These are phyloP conservation scores for Fusarium domesticum DNA, from an alignment of 2,329 filamentous ascomycete genomes.

Conservation along the genomic window DNA sequence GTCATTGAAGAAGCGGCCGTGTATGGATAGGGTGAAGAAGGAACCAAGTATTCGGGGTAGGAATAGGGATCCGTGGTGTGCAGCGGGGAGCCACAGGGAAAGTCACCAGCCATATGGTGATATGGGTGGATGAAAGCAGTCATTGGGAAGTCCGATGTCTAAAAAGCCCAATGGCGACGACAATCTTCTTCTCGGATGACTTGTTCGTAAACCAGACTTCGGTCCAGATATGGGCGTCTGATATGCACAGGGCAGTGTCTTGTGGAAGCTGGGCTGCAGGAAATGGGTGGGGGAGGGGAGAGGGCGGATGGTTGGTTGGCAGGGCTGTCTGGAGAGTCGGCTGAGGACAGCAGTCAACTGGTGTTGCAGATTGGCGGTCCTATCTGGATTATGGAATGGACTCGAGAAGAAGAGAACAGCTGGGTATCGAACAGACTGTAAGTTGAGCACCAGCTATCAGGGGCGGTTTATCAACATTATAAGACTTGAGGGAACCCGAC, in stretches of 20 bases:
- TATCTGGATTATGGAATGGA: no score
- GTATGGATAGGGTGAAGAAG: conserved; percentile 21
- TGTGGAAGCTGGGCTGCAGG: background rate
- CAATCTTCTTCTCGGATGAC: conserved; percentile 2
- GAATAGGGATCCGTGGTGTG: background rate
- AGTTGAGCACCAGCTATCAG: background rate
- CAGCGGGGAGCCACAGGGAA: background rate
- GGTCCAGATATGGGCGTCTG: background rate
- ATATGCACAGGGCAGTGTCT: background rate
- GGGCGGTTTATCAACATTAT: background rate
- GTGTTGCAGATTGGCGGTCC: no score
- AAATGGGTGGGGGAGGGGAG: background rate
- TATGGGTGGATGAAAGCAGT: conserved; percentile 21
- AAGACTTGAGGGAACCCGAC: background rate
- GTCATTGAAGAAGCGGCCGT: conserved; percentile 20
- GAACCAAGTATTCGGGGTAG: conserved; percentile 17
- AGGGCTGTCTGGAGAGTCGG: no score
- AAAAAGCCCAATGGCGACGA: conserved; percentile 2
- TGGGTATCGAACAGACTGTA: background rate
- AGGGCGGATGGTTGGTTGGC: no score
- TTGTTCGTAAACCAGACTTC: background rate
- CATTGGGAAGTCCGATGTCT: conserved; percentile 6
- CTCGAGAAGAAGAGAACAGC: background rate
- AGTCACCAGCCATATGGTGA: conserved; percentile 5
- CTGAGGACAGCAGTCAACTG: no score